A percentile compares a stretch with the other conserved stretches of the same genome.
Evolutionary conservation across 1,284 basidiomycete genomes (phyloP).

Genomic region (Sutorius eximius): DNA sequence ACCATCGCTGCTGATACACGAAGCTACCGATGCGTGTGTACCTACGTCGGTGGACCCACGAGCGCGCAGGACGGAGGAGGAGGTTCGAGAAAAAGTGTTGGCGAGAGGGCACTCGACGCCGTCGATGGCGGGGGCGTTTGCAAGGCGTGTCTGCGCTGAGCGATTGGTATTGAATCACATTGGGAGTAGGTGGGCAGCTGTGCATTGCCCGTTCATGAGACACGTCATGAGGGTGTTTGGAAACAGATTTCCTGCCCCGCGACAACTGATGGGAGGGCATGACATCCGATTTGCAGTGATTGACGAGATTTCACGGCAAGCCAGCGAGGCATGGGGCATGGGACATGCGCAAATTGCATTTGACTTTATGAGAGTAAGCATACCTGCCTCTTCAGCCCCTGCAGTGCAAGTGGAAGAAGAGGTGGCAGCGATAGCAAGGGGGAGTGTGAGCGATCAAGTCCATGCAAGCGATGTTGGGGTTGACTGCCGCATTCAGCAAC

Average conservation of each 20-base stretch:
- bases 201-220: constrained; percentile 27
- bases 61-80: constrained; percentile 45
- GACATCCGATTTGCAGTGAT: constrained; percentile 48
- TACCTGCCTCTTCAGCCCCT: constrained; percentile 37
- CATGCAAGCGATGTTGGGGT: neutral
- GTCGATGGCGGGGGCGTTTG: constrained; percentile 80
- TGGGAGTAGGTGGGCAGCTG: constrained; percentile 58
- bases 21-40: constrained; percentile 83
- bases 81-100: constrained; percentile 57
- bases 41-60: constrained; percentile 53
- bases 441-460: neutral
- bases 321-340: constrained; percentile 56
- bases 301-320: constrained; percentile 65
- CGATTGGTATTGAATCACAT: constrained; percentile 83
- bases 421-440: neutral
- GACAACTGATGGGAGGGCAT: constrained; percentile 39
- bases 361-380: constrained; percentile 63
- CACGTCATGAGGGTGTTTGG: constrained; percentile 12
- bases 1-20: constrained; percentile 68
- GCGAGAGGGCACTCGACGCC: constrained; percentile 83
- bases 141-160: constrained; percentile 61
- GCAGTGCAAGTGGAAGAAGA: neutral
- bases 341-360: constrained; percentile 54
- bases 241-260: constrained; percentile 48
- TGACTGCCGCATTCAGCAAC: neutral